Evolutionary conservation across 768 basidiomycete species (phyloP).

Genomic region (Naganishia friedmannii): DNA sequence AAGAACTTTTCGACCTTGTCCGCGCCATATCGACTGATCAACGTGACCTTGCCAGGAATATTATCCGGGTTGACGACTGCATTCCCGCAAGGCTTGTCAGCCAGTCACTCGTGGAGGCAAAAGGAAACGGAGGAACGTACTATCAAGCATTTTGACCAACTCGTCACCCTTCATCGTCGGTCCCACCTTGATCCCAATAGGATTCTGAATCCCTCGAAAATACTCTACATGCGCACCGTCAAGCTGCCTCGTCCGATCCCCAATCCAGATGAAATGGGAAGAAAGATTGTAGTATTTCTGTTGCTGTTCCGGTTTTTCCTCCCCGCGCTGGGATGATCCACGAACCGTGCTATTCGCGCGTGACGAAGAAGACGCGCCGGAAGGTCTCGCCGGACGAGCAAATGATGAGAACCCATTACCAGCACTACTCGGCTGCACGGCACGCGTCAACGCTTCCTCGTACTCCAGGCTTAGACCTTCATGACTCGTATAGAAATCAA

Average conservation of each 20-base stretch:
- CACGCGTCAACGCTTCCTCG: conserved; percentile 83
- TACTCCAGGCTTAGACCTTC: conserved; percentile 90
- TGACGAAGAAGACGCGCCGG: not conserved
- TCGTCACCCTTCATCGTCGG: conserved; percentile 79
- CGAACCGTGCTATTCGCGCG: conserved; percentile 41
- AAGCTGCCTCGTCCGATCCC: conserved; percentile 88
- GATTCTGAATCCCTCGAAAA: conserved; percentile 50
- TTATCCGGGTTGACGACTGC: conserved; percentile 82
- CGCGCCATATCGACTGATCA: conserved; percentile 93
- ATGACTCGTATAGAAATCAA: conserved; percentile 92
- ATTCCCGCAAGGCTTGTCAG: conserved; percentile 4
- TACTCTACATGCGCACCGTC: conserved; percentile 87
- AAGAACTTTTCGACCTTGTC: conserved; percentile 73
- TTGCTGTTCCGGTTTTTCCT: conserved; percentile 19
- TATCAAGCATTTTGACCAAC: conserved; percentile 68
- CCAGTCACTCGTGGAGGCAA: conserved; percentile 43
- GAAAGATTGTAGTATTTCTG: conserved; percentile 77
- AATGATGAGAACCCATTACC: conserved; percentile 33
- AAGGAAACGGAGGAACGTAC: conserved; percentile 54
- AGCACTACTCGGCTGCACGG: conserved; percentile 54
- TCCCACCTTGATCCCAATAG: conserved; percentile 83
- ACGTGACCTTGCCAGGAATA: conserved; percentile 75
- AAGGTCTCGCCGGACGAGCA: conserved; percentile 26
- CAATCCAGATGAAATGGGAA: conserved; percentile 95
- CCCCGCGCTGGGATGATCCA: not conserved